These are phyloP conservation scores for Rhodotorula sp. DNA, from an alignment of 1,284 basidiomycete species.

Conservation along the genomic window DNA sequence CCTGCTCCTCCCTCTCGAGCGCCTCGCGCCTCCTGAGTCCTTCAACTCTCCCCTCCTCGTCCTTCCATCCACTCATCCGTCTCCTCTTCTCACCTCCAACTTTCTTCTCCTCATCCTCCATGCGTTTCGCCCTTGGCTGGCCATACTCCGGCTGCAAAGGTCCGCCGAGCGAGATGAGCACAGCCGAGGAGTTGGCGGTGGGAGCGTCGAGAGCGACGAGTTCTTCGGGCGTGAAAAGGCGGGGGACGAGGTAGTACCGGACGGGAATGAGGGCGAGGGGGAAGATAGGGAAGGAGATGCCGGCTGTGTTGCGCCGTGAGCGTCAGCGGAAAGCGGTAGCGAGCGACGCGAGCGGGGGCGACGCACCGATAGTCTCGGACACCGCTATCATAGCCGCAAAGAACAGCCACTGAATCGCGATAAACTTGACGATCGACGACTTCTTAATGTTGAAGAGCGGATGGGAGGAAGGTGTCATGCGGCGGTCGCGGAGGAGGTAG, in stretches of 20 bases:
- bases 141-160: constrained; percentile 27
- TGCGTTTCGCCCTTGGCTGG: not conserved
- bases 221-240: constrained; percentile 75
- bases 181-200: constrained; percentile 42
- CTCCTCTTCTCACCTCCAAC: not conserved
- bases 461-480: constrained; percentile 62
- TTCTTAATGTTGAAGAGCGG: constrained; percentile 72
- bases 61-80: not conserved
- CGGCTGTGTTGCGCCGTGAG: constrained; percentile 23
- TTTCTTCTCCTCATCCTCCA: not conserved
- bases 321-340: too few species aligned
- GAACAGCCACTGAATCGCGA: constrained; percentile 74
- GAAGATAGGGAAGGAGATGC: constrained; percentile 43
- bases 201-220: constrained; percentile 65
- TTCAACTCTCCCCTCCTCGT: constrained; percentile 1
- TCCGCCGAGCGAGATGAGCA: constrained; percentile 43
- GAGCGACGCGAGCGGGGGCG: not conserved
- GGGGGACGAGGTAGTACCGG: constrained; percentile 69
- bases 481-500: constrained; percentile 73
- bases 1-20: not conserved
- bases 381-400: constrained; percentile 89
- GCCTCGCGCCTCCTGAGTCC: not conserved
- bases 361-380: constrained; percentile 80
- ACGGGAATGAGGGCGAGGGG: constrained; percentile 85
- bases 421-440: constrained; percentile 72